Base-by-base conservation (phyloP, 2,329 filamentous ascomycete species). In the Pseudocercospora eumusae region DNA sequence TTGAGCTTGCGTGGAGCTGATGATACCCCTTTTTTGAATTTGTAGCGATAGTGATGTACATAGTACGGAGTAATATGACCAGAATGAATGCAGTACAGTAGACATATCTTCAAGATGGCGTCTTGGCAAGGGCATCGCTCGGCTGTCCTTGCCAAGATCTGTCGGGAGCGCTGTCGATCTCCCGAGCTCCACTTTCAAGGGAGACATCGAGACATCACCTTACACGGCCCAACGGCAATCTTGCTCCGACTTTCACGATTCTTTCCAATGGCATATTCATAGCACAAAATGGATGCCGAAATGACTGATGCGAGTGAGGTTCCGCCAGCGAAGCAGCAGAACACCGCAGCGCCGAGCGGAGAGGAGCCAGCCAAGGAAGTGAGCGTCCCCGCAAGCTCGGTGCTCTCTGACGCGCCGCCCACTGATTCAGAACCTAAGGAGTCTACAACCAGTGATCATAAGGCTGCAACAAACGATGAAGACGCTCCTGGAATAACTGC, bases 351-450 rank as follows among this genome's bases (percentile, higher is more conserved):
- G 20, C n/a, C 52, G 21, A 23, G 31, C 10, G 52, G 28, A 27
- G 52, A 54, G 31, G 52, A 54, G 52, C 52, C 31, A 25, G 23
- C 27, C 52, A 18, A 54, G 52, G 52, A 54, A 36, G 27, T 54
- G 27, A 54, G 52, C 52, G 28, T 54, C 28, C 28, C 52, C 52
- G 52, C 52, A 54, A 57, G 60, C 49, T 58, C 63, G 58, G 57
- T 57, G 27, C 60, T 67, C 52, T 62, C 63, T 20, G 61, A 64
- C 13, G 42, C 47, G 42, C 64, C 64, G 28, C 50, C 58, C 42
- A 62, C 59, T 47, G 61, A 63, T 60, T 63, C 61, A 25, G 61
- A 63, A 50, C 54, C 31, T 63, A 63, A 63, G 61, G 54, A 60
- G 53, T 55, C 54, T 50, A 53, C 54, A 36, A 47, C 13, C 23